Evolutionary conservation across 129 eudicot genomes (phyloP).

Genomic region (Centella asiatica): DNA sequence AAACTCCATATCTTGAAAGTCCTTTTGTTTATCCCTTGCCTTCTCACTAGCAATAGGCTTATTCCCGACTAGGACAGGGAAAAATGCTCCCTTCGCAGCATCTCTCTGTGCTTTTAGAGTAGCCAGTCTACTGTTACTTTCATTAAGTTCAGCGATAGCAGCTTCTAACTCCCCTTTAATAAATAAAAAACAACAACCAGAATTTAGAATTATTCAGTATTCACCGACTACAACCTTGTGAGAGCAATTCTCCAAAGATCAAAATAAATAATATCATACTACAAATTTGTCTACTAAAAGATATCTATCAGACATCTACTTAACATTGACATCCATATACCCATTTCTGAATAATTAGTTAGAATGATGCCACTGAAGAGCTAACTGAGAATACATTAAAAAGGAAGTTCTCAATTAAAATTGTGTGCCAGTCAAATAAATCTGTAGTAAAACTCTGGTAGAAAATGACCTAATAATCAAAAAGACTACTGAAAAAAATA

Average conservation of each 20-base stretch:
- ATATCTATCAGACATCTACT: not conserved
- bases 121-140: constrained; percentile 62
- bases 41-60: constrained; percentile 57
- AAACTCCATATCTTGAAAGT: constrained; percentile 82
- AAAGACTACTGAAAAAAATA: no score
- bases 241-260: not conserved
- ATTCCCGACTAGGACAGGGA: constrained; percentile 64
- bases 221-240: not conserved
- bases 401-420: no score
- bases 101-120: constrained; percentile 65
- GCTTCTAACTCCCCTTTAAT: constrained; percentile 67
- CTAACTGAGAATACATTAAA: no score
- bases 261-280: not conserved
- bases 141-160: constrained; percentile 61
- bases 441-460: no score
- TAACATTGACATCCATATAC: not conserved
- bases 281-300: not conserved
- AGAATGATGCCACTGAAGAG: no score
- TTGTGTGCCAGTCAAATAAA: no score
- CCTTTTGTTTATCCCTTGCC: constrained; percentile 61
- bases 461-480: no score
- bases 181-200: not conserved
- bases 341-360: not conserved
- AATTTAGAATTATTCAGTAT: no score
- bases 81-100: constrained; percentile 56